A percentile compares a stretch with the other conserved stretches of the same genome.
These are phyloP conservation scores for Helianthus tuberosus DNA, from an alignment of 129 eudicot genomes.

Conservation along the genomic window DNA sequence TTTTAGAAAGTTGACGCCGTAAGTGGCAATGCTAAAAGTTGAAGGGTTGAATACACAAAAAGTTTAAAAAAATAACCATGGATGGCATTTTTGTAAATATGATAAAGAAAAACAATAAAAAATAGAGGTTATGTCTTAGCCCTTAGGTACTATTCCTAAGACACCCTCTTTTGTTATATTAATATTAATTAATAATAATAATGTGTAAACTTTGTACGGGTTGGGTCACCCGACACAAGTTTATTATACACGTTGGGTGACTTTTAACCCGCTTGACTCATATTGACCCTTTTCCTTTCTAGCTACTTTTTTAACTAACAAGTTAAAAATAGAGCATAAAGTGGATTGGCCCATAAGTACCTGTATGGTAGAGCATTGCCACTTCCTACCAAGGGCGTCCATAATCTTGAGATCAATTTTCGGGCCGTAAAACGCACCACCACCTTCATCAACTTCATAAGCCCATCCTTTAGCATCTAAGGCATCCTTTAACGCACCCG, in stretches of 20 bases:
- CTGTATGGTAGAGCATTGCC: constrained; percentile 99
- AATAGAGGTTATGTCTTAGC: no score
- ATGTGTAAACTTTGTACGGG: not conserved
- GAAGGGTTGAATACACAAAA: no score
- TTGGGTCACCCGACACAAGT: not conserved
- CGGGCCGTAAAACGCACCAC: constrained; percentile 99
- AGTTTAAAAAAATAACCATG: no score
- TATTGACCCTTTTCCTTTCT: not conserved
- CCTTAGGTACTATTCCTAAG: no score
- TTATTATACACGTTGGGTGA: not conserved
- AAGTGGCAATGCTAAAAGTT: no score
- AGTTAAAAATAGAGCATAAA: not conserved
- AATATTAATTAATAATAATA: no score
- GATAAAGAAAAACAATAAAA: no score
- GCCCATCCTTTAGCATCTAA: constrained; percentile 93
- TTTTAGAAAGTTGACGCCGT: no score
- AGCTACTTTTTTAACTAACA: not conserved
- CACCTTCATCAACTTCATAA: constrained; percentile 92
- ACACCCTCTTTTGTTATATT: no score
- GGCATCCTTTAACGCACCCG: constrained; percentile 87
- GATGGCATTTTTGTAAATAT: no score
- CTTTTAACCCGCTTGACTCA: not conserved
- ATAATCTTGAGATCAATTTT: constrained; percentile 96
- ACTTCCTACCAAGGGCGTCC: constrained; percentile 97
- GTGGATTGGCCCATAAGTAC: constrained; percentile 31